A percentile compares a stretch with the other conserved stretches of the same genome.
phyloP scores from a whole-genome alignment of 345 rosid genomes.

The Kernera saxatilis region DNA sequence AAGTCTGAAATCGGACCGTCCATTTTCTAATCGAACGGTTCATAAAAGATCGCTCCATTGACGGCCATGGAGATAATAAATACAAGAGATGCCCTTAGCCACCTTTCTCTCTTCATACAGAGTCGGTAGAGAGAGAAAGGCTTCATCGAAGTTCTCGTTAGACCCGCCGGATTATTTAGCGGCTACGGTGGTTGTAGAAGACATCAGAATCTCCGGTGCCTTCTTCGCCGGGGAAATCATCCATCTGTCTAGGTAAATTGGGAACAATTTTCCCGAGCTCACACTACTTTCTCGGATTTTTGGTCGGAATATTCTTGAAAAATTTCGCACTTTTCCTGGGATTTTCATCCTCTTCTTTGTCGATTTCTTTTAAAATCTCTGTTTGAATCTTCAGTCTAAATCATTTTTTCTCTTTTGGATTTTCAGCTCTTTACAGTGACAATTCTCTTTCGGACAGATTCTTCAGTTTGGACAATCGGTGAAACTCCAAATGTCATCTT shows the following conservation, averaged over 20 bases:
- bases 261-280: neutral
- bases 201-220: neutral
- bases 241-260: neutral
- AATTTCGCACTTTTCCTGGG: neutral
- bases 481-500: conserved; percentile 12
- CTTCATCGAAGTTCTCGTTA: neutral
- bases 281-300: neutral
- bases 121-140: neutral
- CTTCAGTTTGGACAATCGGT: neutral
- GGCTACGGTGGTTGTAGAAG: neutral
- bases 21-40: neutral
- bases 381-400: neutral
- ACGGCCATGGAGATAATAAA: neutral
- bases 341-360: neutral
- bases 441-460: neutral
- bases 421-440: neutral
- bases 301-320: neutral
- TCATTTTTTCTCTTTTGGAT: neutral
- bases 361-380: neutral
- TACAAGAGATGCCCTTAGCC: conserved; percentile 8
- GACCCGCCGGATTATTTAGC: neutral
- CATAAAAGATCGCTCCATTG: neutral
- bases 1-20: neutral
- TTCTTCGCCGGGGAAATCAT: neutral
- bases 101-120: conserved; percentile 3